phyloP scores from a whole-genome alignment of 108 stramenopile genomes.

The Nannochloropsis granulata region DNA sequence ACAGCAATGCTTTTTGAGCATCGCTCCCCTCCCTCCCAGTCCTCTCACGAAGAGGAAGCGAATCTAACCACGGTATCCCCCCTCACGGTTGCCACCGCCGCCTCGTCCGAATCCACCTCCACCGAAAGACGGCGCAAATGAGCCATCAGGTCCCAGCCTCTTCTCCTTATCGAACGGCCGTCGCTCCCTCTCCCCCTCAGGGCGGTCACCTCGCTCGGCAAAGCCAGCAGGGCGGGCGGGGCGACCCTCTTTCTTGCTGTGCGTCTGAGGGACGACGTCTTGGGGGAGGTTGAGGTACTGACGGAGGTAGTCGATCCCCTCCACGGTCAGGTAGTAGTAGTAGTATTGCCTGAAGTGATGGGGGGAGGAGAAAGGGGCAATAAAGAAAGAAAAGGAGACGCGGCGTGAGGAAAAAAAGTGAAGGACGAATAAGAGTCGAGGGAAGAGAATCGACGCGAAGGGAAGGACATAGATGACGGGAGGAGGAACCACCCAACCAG shows the following conservation, averaged over 20 bases:
- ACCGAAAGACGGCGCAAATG: neutral
- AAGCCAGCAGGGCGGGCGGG: conserved; percentile 69
- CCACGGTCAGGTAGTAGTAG: conserved; percentile 90
- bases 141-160: neutral
- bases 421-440: neutral
- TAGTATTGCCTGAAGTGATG: conserved; percentile 56
- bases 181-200: neutral
- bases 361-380: neutral
- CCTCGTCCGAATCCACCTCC: neutral
- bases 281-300: conserved; percentile 76
- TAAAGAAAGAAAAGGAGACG: neutral
- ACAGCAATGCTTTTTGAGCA: too few species aligned
- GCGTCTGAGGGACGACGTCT: conserved; percentile 88
- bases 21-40: neutral
- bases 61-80: neutral
- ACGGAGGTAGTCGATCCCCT: conserved; percentile 90
- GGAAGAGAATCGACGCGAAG: too few species aligned
- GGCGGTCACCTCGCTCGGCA: conserved; percentile 34
- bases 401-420: neutral
- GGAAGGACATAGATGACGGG: neutral
- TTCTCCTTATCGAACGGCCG: neutral
- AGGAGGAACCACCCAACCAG: neutral
- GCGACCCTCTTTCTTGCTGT: conserved; percentile 70
- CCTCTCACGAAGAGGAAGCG: neutral
- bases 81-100: neutral